Percentiles rank a stretch among this genome's conserved stretches.
phyloP scores from a whole-genome alignment of 495 filamentous ascomycete species.

The Daldinia childiae region DNA sequence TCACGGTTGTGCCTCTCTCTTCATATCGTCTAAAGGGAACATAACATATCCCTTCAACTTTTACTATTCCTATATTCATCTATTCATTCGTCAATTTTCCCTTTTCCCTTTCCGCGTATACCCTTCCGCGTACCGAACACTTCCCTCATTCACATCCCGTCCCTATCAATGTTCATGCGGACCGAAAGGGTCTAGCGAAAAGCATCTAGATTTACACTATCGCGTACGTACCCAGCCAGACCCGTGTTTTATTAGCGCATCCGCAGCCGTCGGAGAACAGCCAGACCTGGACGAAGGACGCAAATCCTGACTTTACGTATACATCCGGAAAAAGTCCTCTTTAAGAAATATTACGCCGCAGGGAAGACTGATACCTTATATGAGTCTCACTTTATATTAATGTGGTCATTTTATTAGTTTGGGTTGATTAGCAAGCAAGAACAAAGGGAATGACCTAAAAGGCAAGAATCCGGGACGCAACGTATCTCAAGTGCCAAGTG shows the following conservation, averaged over 20 bases:
- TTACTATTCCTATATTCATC: slow-evolving; percentile 19
- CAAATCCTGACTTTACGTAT: slow-evolving; percentile 4
- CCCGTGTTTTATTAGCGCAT: slow-evolving; percentile 34
- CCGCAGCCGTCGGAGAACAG: slow-evolving; percentile 28
- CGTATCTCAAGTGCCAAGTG: slow-evolving; percentile 4
- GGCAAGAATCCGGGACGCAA: slow-evolving; percentile 13
- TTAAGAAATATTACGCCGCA: neutral
- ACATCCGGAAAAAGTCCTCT: neutral
- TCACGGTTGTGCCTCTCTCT: slow-evolving; percentile 10
- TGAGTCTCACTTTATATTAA: neutral
- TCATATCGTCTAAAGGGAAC: slow-evolving; percentile 11
- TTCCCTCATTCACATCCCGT: slow-evolving; percentile 1
- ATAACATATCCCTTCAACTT: slow-evolving; percentile 14
- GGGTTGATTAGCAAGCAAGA: slow-evolving; percentile 37
- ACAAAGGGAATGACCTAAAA: neutral
- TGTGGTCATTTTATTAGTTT: neutral
- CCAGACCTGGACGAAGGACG: slow-evolving; percentile 2
- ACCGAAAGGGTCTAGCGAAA: slow-evolving; percentile 25
- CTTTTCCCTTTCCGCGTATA: neutral
- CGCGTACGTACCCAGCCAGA: slow-evolving; percentile 23
- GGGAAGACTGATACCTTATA: neutral
- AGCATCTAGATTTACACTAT: slow-evolving; percentile 28
- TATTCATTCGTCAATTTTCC: slow-evolving; percentile 11
- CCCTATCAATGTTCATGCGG: slow-evolving; percentile 25
- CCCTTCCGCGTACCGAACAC: slow-evolving; percentile 5